Evolutionary conservation across 208 protist species (phyloP).

Genomic region (Leishmania major): DNA sequence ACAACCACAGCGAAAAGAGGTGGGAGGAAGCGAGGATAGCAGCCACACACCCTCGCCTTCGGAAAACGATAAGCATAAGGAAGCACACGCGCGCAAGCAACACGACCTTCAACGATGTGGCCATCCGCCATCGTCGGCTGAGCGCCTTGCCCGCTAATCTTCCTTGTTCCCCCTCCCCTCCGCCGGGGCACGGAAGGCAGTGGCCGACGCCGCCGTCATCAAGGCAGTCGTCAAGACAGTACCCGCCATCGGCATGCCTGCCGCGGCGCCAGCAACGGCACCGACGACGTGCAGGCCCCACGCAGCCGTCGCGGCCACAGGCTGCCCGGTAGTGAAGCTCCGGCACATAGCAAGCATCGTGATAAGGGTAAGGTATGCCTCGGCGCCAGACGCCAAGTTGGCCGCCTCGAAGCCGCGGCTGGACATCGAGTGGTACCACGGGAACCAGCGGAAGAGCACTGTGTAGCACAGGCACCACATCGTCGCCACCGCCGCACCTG

Average conservation of each 20-base stretch:
- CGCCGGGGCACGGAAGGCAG: not conserved
- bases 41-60: not conserved
- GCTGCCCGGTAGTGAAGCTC: constrained; percentile 28
- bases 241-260: constrained; percentile 12
- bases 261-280: constrained; percentile 14
- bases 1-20: not conserved
- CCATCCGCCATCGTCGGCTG: not conserved
- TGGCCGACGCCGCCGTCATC: constrained; percentile 7
- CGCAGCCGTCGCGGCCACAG: not conserved
- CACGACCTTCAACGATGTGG: not conserved
- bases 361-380: constrained; percentile 55
- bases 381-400: constrained; percentile 47
- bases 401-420: constrained; percentile 55
- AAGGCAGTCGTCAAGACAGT: constrained; percentile 12
- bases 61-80: too few relatives aligned
- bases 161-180: constrained; percentile 6
- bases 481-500: constrained; percentile 49
- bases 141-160: not conserved
- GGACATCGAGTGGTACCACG: constrained; percentile 71
- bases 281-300: constrained; percentile 16
- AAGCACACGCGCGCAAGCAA: not conserved
- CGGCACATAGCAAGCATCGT: constrained; percentile 51
- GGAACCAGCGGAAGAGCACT: constrained; percentile 71
- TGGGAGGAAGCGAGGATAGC: not conserved
- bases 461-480: constrained; percentile 62